Evolutionary conservation across 257 asterid species (phyloP).

Genomic region (Nicotiana knightiana): DNA sequence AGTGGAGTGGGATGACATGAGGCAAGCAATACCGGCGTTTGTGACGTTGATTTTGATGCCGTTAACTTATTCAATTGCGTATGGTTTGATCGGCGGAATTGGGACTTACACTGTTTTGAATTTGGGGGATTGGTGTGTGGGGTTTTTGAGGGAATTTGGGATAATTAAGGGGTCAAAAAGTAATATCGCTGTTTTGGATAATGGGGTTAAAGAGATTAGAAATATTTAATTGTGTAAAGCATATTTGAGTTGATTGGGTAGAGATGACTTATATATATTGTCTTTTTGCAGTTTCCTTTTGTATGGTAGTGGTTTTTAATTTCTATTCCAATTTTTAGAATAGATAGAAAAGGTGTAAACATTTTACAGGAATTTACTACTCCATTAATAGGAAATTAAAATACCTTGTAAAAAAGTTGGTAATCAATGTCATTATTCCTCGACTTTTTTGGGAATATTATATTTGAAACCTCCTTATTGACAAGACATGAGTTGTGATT

Average conservation of each 20-base stretch:
- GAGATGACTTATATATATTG: neutral
- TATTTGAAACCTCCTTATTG: neutral
- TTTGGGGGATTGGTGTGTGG: slow-evolving; percentile 61
- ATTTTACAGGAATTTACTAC: neutral
- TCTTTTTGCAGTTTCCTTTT: slow-evolving; percentile 1
- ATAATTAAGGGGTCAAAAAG: slow-evolving; percentile 5
- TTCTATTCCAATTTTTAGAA: neutral
- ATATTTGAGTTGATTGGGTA: slow-evolving; percentile 2
- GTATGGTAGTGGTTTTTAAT: neutral
- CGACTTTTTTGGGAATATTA: neutral
- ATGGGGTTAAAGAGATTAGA: slow-evolving; percentile 13
- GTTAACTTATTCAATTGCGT: slow-evolving; percentile 83
- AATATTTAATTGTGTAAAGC: neutral
- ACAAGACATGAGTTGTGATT: neutral
- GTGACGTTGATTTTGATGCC: slow-evolving; percentile 80
- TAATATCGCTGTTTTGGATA: slow-evolving; percentile 11
- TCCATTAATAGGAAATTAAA: neutral
- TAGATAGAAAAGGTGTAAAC: neutral
- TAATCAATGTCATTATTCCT: neutral
- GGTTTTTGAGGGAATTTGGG: slow-evolving; percentile 30
- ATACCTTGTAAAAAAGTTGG: neutral
- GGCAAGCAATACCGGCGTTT: slow-evolving; percentile 95
- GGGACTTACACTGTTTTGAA: slow-evolving; percentile 62
- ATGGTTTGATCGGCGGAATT: slow-evolving; percentile 88
- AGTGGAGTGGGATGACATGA: slow-evolving; percentile 88